Evolutionary conservation across 306 rosid genomes (phyloP).

Genomic region (Medicago lupulina): DNA sequence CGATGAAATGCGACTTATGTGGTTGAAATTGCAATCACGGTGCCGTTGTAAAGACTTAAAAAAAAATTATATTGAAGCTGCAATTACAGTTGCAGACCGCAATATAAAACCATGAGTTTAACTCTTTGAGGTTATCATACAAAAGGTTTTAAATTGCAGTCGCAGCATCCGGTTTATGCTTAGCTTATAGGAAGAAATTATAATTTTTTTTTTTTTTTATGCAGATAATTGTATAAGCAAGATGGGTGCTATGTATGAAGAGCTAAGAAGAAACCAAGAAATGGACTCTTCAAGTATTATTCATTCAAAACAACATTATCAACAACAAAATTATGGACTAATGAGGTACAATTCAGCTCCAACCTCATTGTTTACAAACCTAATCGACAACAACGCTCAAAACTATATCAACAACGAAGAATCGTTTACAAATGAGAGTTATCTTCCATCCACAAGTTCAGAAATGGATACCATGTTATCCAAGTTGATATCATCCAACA

Average conservation of each 20-base stretch:
- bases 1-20: neutral
- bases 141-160: neutral
- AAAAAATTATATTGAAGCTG: neutral
- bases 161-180: neutral
- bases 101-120: neutral
- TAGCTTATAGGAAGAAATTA: slow-evolving; percentile 9
- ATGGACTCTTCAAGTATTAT: slow-evolving; percentile 53
- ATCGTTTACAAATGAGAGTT: slow-evolving; percentile 34
- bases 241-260: slow-evolving; percentile 67
- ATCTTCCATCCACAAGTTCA: slow-evolving; percentile 60
- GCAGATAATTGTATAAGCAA: slow-evolving; percentile 36
- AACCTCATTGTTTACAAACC: slow-evolving; percentile 52
- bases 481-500: slow-evolving; percentile 58
- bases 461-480: slow-evolving; percentile 61
- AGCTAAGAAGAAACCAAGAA: slow-evolving; percentile 60
- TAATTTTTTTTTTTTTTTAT: neutral
- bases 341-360: slow-evolving; percentile 69
- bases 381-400: slow-evolving; percentile 38
- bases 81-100: neutral
- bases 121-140: neutral
- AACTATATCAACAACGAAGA: slow-evolving; percentile 47
- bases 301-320: slow-evolving; percentile 38
- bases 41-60: neutral
- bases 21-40: neutral
- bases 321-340: slow-evolving; percentile 54